A percentile compares a stretch with the other conserved stretches of the same genome.
Conservation (phyloP, 83 land plant species). For the Larix sibirica region DNA sequence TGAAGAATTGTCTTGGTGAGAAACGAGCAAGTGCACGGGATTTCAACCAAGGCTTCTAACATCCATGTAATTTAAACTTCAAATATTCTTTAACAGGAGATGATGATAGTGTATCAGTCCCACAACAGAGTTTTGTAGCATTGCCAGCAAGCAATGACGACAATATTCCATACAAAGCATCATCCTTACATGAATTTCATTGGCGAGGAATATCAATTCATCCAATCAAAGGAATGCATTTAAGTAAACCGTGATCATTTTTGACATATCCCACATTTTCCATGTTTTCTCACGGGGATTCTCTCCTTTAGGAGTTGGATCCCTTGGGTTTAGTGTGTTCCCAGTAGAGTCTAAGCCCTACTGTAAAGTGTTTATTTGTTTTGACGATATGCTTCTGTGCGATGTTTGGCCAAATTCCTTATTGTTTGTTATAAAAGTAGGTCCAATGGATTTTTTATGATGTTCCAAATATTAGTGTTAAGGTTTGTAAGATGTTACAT, state of each 20-base stretch:
- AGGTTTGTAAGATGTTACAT: not conserved
- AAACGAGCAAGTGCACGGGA: no score
- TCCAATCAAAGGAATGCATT: not conserved
- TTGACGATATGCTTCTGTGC: not conserved
- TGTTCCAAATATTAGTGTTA: not conserved
- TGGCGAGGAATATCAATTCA: not conserved
- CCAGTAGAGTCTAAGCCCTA: not conserved
- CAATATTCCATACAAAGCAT: not conserved
- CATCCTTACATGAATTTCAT: not conserved
- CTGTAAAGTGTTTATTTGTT: not conserved
- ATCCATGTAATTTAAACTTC: not conserved
- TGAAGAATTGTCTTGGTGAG: not conserved
- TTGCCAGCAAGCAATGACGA: not conserved
- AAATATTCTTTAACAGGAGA: not conserved
- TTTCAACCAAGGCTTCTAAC: not conserved
- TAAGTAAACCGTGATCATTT: not conserved
- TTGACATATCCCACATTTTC: not conserved
- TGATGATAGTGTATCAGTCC: not conserved
- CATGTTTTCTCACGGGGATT: not conserved
- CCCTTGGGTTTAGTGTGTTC: no score
- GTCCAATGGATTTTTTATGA: not conserved
- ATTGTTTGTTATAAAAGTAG: not conserved
- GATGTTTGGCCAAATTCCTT: not conserved
- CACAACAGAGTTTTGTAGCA: not conserved
- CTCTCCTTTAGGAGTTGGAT: not conserved